Evolutionary conservation across 331 rosid genomes (phyloP).

Genomic region (Telfairia occidentalis): DNA sequence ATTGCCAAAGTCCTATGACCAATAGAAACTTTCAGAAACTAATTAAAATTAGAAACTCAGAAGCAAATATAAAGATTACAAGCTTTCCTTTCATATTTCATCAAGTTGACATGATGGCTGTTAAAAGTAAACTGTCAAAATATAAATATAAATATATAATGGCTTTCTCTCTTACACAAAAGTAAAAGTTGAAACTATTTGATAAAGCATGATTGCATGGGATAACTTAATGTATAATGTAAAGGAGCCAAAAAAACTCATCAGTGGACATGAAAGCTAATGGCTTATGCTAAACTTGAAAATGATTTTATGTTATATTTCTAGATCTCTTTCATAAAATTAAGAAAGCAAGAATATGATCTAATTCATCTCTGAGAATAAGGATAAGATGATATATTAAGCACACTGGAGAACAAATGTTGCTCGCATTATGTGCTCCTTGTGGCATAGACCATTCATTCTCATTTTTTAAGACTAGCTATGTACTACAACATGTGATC

Average conservation of each 20-base stretch:
- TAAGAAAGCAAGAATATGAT: not conserved
- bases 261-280: not conserved
- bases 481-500: not conserved
- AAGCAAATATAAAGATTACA: not conserved
- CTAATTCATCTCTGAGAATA: not conserved
- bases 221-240: not conserved
- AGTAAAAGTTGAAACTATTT: not conserved
- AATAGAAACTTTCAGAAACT: conserved; percentile 1
- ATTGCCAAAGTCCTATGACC: conserved; percentile 43
- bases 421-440: not conserved
- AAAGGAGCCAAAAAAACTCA: not conserved
- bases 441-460: not conserved
- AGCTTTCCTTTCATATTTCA: not conserved
- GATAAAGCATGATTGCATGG: not conserved
- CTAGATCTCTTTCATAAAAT: not conserved
- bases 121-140: not conserved
- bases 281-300: not conserved
- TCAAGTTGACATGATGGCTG: not conserved
- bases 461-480: not conserved
- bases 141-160: not conserved
- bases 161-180: not conserved
- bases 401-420: not conserved
- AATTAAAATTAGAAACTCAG: not conserved
- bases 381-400: not conserved
- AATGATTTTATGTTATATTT: not conserved